Evolutionary conservation across 2,329 filamentous ascomycete genomes (phyloP).

Genomic region (Byssothecium circinans): DNA sequence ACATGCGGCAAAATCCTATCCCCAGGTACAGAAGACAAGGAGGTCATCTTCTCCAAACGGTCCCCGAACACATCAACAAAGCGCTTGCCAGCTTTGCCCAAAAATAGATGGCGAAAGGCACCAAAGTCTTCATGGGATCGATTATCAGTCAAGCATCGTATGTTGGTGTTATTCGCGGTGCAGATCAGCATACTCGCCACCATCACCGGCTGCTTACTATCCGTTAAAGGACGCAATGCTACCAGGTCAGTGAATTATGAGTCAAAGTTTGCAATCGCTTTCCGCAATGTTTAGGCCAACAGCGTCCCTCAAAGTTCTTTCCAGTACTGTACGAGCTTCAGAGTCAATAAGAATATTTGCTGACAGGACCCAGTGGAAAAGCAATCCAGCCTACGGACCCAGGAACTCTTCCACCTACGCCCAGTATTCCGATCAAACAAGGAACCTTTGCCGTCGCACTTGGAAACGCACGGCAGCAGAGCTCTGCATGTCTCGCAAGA

Average conservation of each 20-base stretch:
- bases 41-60: constrained; percentile 19
- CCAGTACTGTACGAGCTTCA: too few relatives aligned
- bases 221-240: constrained; percentile 10
- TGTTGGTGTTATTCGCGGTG: constrained; percentile 22
- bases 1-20: constrained; percentile 30
- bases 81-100: constrained; percentile 27
- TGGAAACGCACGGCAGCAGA: constrained; percentile 23
- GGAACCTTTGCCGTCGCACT: constrained; percentile 26
- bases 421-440: constrained; percentile 12
- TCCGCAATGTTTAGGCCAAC: not conserved
- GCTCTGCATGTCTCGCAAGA: constrained; percentile 27
- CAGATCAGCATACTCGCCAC: constrained; percentile 22
- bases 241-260: constrained; percentile 8
- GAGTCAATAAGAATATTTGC: not conserved
- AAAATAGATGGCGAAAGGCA: constrained; percentile 15
- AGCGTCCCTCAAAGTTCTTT: not conserved
- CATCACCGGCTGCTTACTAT: constrained; percentile 18
- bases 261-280: not conserved
- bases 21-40: constrained; percentile 30
- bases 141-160: constrained; percentile 22
- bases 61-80: constrained; percentile 16
- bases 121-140: constrained; percentile 21
- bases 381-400: not conserved
- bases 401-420: not conserved
- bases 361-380: not conserved